These are phyloP conservation scores for Warburgia ugandensis DNA, from an alignment of 164 flowering plant genomes.

Conservation along the genomic window DNA sequence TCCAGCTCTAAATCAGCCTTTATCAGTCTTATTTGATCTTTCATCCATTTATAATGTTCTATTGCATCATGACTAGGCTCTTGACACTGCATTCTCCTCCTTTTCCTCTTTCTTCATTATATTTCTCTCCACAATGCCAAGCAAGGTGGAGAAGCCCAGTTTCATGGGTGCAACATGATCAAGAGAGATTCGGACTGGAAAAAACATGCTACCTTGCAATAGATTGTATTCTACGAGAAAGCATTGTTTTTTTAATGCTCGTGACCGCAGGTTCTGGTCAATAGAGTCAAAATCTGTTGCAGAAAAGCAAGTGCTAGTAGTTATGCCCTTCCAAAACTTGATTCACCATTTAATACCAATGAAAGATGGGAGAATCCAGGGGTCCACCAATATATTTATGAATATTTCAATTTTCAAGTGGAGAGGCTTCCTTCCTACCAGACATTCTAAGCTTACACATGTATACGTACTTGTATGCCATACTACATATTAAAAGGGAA, in stretches of 20 bases:
- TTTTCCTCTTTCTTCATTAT: too few species aligned
- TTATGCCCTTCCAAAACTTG: background rate
- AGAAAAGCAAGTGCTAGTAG: constrained; percentile 1
- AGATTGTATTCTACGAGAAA: background rate
- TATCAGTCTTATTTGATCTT: too few species aligned
- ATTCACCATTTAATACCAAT: background rate
- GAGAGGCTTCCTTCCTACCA: background rate
- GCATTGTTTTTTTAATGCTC: background rate
- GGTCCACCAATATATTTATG: background rate
- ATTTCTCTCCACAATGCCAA: background rate
- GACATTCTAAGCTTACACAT: background rate
- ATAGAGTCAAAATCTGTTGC: constrained; percentile 2
- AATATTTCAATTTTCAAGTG: background rate
- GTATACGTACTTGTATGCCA: background rate
- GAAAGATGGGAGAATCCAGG: background rate
- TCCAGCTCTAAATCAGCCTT: too few species aligned
- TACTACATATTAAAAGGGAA: background rate
- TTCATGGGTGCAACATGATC: background rate
- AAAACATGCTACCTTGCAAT: constrained; percentile 7
- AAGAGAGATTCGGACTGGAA: background rate
- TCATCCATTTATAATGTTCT: too few species aligned
- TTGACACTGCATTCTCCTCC: too few species aligned
- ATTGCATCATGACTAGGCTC: too few species aligned
- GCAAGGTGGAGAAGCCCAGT: constrained; percentile 2
- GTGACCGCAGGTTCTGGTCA: background rate